A percentile compares a stretch with the other conserved stretches of the same genome.
Conservation (phyloP, 2,329 filamentous ascomycete species). For the Leptoxyphium fumago region DNA sequence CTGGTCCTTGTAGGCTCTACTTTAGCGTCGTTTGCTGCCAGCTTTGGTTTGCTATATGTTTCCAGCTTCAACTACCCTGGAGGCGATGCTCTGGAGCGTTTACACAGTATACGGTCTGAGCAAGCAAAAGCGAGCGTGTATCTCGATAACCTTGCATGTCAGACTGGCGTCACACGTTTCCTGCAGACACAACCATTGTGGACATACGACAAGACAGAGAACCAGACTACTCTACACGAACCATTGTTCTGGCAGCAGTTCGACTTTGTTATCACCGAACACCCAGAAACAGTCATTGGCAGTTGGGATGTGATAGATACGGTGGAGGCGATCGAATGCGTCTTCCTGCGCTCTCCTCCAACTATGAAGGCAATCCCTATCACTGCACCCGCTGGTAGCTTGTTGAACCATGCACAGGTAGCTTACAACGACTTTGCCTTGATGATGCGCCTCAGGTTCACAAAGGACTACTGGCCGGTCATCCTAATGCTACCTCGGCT, state of each 20-base stretch:
- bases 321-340: conserved; percentile 36
- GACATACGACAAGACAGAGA: conserved; percentile 46
- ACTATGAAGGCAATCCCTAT: conserved; percentile 9
- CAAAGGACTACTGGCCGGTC: conserved; percentile 40
- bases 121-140: conserved; percentile 26
- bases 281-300: conserved; percentile 31
- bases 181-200: conserved; percentile 33
- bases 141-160: conserved; percentile 46
- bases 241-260: conserved; percentile 43
- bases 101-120: conserved; percentile 20
- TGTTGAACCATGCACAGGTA: conserved; percentile 2
- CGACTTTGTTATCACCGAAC: conserved; percentile 44
- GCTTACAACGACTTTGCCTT: conserved; percentile 7
- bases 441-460: conserved; percentile 17
- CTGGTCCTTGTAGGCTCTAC: conserved; percentile 45
- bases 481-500: conserved; percentile 40
- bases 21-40: conserved; percentile 43
- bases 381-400: conserved; percentile 1
- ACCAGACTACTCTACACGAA: conserved; percentile 31
- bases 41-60: conserved; percentile 54
- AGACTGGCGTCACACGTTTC: conserved; percentile 49
- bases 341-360: conserved; percentile 30
- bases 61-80: conserved; percentile 91
- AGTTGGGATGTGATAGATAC: conserved; percentile 38
- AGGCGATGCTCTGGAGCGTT: conserved; percentile 52